Evolutionary conservation across 2,329 filamentous ascomycete species (phyloP), one percentile per base, ranked within the genome.

Genomic region (Arachnomyces sp.): DNA sequence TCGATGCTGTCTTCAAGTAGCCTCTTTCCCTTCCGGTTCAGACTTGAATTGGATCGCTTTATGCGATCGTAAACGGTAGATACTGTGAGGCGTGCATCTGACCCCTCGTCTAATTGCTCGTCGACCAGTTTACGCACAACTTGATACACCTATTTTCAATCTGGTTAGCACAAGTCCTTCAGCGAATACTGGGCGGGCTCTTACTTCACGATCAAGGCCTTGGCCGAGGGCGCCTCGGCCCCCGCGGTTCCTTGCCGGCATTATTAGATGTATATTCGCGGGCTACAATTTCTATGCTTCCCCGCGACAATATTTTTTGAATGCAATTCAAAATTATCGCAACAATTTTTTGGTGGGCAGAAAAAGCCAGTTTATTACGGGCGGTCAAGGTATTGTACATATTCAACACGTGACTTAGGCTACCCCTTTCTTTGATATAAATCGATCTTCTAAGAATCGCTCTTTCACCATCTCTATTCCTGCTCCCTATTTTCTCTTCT

Each of bases 1-100:
- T 94, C 87, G 47, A 96, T 86, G 28, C 84, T 82, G 47, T 92
- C 84, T 59, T 94, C 85, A 1, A 96, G 66, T 0, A 82, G 71
- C 45, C 80, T 81, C 61, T 92, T 94, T 30, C 86, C 87, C 49
- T 84, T 79, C 15, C 92, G 73, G 47, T 84, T 86, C 15, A 96
- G 65, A 39, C 83, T 88, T 0, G 88, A 94, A 59, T 95, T 95
- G 11, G 88, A 94, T 37, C 71, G 68, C 51, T 88, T 85, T 46
- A 96, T 87, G 43, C 76, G 77, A 30, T 88, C 81, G 58, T 92
- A 94, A 1, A 93, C 74, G 2, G 68, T 63, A 2, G 72, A 63
- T 3, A 82, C 68, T 1, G 76, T 79, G 5, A 84, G 65, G 39
- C 67, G 71, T 6, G 70, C 64, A 13, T 57, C 56, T 13, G 59